These are phyloP conservation scores for Saitozyma sp. DNA, from an alignment of 768 basidiomycete species.

Conservation along the genomic window DNA sequence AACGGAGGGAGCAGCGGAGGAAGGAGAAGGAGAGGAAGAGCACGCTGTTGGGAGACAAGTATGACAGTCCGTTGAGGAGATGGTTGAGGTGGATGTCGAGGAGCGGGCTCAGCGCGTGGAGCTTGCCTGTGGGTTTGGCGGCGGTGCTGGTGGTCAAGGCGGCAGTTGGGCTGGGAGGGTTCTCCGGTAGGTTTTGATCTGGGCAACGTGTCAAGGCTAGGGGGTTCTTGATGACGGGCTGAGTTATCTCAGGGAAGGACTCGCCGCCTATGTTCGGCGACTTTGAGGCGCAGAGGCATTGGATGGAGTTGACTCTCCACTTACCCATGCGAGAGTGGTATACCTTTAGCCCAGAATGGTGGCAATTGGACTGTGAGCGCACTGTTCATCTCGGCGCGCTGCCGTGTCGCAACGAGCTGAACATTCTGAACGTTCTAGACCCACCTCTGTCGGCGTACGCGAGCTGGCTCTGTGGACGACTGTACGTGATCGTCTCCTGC, in stretches of 20 bases:
- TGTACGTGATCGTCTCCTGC: constrained; percentile 2
- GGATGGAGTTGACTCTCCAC: constrained; percentile 88
- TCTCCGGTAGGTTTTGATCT: constrained; percentile 12
- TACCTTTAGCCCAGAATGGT: constrained; percentile 80
- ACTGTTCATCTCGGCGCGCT: not conserved
- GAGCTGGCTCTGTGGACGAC: constrained; percentile 13
- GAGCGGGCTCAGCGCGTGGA: constrained; percentile 6
- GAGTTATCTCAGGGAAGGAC: constrained; percentile 56
- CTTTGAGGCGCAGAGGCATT: constrained; percentile 90
- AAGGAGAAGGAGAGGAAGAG: constrained; percentile 4
- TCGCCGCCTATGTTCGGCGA: constrained; percentile 86
- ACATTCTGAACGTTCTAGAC: not conserved
- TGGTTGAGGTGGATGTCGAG: constrained; percentile 20
- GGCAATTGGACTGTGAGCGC: constrained; percentile 75
- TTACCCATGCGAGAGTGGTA: constrained; percentile 80
- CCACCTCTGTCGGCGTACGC: constrained; percentile 12
- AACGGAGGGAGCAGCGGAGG: constrained; percentile 5
- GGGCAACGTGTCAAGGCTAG: not conserved
- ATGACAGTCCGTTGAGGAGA: constrained; percentile 14
- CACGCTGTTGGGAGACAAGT: constrained; percentile 14
- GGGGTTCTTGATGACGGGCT: not conserved
- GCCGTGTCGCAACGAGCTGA: not conserved
- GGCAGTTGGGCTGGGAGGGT: constrained; percentile 19
- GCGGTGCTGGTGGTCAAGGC: constrained; percentile 14
- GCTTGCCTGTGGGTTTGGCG: constrained; percentile 9